Evolutionary conservation across 2,329 filamentous ascomycete genomes (phyloP).

Genomic region (Acarospora socialis): DNA sequence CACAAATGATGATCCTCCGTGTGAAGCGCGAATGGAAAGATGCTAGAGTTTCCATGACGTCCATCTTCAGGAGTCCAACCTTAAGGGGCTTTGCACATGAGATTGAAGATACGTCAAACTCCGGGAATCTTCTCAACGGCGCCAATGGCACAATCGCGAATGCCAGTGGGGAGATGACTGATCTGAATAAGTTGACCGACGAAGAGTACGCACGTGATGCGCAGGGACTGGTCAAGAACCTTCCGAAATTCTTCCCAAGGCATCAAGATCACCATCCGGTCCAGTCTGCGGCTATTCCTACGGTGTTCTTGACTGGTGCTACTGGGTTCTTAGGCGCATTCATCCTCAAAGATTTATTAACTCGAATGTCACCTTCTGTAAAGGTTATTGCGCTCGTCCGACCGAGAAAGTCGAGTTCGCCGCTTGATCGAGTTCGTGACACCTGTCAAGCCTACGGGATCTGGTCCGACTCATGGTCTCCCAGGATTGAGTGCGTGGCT

Average conservation of each 20-base stretch:
- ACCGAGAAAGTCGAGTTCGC: constrained; percentile 45
- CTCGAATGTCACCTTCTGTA: constrained; percentile 38
- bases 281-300: constrained; percentile 34
- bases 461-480: constrained; percentile 57
- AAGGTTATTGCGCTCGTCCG: constrained; percentile 66
- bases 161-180: not conserved
- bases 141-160: constrained; percentile 14
- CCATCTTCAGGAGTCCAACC: constrained; percentile 55
- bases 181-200: too few species aligned
- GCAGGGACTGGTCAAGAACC: constrained; percentile 2
- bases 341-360: constrained; percentile 60
- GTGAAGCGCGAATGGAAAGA: constrained; percentile 47
- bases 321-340: constrained; percentile 84
- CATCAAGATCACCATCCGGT: constrained; percentile 7
- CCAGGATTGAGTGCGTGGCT: constrained; percentile 50
- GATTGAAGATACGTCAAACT: constrained; percentile 37
- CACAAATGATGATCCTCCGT: constrained; percentile 65
- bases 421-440: constrained; percentile 48
- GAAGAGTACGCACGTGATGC: constrained; percentile 8
- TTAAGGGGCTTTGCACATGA: constrained; percentile 40
- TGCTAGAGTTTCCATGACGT: constrained; percentile 54
- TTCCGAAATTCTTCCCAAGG: constrained; percentile 5
- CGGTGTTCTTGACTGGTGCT: constrained; percentile 72
- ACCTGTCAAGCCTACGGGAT: constrained; percentile 65
- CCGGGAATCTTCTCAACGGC: constrained; percentile 13